phyloP scores from a whole-genome alignment of 805 yeast genomes.

The Candida golubevii region DNA sequence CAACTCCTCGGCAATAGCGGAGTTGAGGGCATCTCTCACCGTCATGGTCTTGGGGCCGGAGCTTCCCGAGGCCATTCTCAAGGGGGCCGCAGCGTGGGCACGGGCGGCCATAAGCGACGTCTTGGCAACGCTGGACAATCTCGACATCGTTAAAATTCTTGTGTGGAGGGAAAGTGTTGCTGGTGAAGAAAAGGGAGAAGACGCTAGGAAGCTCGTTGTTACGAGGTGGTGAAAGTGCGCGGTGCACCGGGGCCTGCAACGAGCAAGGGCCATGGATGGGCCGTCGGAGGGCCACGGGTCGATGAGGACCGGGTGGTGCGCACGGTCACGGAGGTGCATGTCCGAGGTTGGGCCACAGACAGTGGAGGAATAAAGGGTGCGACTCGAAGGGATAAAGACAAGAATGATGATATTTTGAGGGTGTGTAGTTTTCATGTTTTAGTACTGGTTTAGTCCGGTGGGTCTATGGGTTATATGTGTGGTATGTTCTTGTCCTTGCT shows the following conservation, averaged over 20 bases:
- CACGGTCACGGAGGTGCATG: constrained; percentile 17
- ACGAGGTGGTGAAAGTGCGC: neutral
- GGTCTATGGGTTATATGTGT: too few species aligned
- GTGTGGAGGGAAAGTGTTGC: neutral
- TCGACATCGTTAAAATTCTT: constrained; percentile 17
- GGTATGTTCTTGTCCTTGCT: too few species aligned
- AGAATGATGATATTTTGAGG: too few species aligned
- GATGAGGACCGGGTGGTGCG: constrained; percentile 19
- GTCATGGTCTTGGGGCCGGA: constrained; percentile 64
- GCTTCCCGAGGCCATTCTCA: constrained; percentile 40
- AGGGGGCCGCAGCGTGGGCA: constrained; percentile 19
- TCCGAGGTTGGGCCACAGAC: constrained; percentile 8
- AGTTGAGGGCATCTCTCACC: constrained; percentile 94
- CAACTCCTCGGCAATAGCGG: constrained; percentile 94
- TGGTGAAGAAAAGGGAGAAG: neutral
- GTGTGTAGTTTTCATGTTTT: too few species aligned
- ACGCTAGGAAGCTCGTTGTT: neutral
- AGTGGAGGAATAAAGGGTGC: neutral
- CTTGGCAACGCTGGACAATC: constrained; percentile 37
- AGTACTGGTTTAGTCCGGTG: too few species aligned
- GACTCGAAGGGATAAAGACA: too few species aligned
- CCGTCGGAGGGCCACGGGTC: constrained; percentile 10
- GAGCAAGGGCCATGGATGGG: too few species aligned
- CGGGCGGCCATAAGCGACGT: constrained; percentile 39
- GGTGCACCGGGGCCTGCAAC: neutral